Conservation (phyloP, 2,329 filamentous ascomycete species). For the Aspergillus sp. region DNA sequence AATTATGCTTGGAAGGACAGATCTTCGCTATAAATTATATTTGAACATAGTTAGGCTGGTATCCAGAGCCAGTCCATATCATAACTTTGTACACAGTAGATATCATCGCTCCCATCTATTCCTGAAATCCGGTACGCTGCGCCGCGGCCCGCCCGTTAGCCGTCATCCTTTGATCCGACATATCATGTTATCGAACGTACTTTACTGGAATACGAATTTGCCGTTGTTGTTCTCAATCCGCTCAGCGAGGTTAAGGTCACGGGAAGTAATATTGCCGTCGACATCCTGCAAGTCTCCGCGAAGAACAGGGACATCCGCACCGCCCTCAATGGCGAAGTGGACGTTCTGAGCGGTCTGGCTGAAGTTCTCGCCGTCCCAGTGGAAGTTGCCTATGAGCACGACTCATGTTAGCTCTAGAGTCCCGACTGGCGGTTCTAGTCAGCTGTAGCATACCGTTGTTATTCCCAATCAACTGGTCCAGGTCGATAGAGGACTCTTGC, state of each 20-base stretch:
- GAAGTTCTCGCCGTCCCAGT: slow-evolving; percentile 44
- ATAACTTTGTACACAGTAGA: not conserved
- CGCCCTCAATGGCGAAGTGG: slow-evolving; percentile 46
- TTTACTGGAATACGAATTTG: slow-evolving; percentile 26
- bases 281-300: slow-evolving; percentile 42
- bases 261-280: slow-evolving; percentile 36
- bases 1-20: too few relatives aligned
- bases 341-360: slow-evolving; percentile 42
- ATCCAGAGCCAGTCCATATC: not conserved
- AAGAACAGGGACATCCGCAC: slow-evolving; percentile 46
- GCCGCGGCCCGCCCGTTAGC: too few relatives aligned
- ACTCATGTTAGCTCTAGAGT: not conserved
- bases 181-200: too few relatives aligned
- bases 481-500: slow-evolving; percentile 42
- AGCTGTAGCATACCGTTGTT: slow-evolving; percentile 37
- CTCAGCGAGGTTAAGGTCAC: slow-evolving; percentile 52
- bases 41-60: not conserved
- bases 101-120: not conserved
- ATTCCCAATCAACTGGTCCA: slow-evolving; percentile 49
- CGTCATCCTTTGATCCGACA: too few relatives aligned
- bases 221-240: slow-evolving; percentile 50
- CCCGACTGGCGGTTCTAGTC: not conserved
- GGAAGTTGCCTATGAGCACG: slow-evolving; percentile 33
- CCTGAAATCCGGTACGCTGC: too few relatives aligned
- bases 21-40: too few relatives aligned